Base-by-base conservation (phyloP, 352 stramenopile species). In the Phytopythium ostracodes region DNA sequence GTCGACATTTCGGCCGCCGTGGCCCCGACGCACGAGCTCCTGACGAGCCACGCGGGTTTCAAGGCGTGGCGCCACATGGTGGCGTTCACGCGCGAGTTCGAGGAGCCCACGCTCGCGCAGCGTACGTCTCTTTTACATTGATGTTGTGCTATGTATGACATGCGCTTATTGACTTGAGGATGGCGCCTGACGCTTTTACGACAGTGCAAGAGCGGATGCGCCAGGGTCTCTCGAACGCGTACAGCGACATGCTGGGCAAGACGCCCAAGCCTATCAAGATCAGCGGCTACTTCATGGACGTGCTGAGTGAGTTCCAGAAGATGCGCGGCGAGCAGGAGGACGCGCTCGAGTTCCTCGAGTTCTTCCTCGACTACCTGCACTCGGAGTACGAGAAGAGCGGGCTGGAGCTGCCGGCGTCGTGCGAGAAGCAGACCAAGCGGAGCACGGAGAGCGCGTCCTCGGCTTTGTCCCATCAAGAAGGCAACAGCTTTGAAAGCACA, bases 301-400 rank as follows among this genome's bases (percentile, higher is more conserved):
- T 89, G 25, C 67, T 94, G 20, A 91, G 81, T 24, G 81, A 82
- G 5, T 92, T 94, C 63, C 83, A 92, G 59, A 91, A 89, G 62
- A 89, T 88, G 62, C 79, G 78, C 12, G 86, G 86, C 42, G 81
- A 91, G 42, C 84, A 94, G 57, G 81, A 94, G 69, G 86, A 94
- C 27, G 86, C 86, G 24, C 75, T 94, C 20, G 86, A 94, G 67
- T 94, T 94, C 62, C 73, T 94, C 35, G 86, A 94, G 62, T 94
- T 94, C 64, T 89, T 92, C 62, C 66, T 94, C 35, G 86, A 94
- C 38, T 88, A 91, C 56, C 56, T 94, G 38, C 86, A 94, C 64
- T 86, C 76, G 0, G 86, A 94, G 62, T 94, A 92, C 62, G 86
- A 93, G 44, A 75, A 79, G 38, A 93, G 84, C 43, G 78, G 76